Evolutionary conservation across 352 stramenopile genomes (phyloP), one percentile per base, ranked within the genome.

Genomic region (Pythium graminicola): DNA sequence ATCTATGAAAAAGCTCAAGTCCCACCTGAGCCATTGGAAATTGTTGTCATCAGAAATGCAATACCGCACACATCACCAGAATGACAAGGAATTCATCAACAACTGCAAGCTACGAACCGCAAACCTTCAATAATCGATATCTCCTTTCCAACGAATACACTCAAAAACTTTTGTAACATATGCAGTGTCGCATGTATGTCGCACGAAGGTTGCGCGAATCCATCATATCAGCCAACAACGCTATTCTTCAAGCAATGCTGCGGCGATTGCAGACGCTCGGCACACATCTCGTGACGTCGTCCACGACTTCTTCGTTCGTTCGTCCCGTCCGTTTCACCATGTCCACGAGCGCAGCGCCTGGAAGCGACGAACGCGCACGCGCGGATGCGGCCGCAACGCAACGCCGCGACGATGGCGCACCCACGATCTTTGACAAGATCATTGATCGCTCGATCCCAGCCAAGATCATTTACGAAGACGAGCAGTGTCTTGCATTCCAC

Each of bases 341-440:
- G 73, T 85, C 72, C 47, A 75, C 64, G 3, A 50, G 43, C 3
- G 27, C 59, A 1, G 50, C 66, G 16, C 33, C 43, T 45, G 55
- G 42, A 17, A 50, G 51, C 26, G 71, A 86, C 55, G 80, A 91
- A 44, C 77, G 77, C 35, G 60, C 67, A 11, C 77, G 81, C 24
- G 72, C 80, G 13, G 80, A 91, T 42, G 68, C 65, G 8, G 76
- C 76, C 0, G 69, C 73, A 8, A 45, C 53, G 2, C 44, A 36
- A 60, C 19, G 67, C 60, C 22, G 80, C 79, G 62, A 63, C 19
- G 62, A 57, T 40, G 76, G 73, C 13, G 78, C 86, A 5, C 76
- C 73, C 23, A 99, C 96, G 2, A 89, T 99, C 39, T 99, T 99
- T 70, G 95, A 99, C 73, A 99, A 98, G 69, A 99, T 99, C 66